Evolutionary conservation across 495 filamentous ascomycete species (phyloP), one percentile per base, ranked within the genome.

Genomic region (Hypoxylon cercidicola): DNA sequence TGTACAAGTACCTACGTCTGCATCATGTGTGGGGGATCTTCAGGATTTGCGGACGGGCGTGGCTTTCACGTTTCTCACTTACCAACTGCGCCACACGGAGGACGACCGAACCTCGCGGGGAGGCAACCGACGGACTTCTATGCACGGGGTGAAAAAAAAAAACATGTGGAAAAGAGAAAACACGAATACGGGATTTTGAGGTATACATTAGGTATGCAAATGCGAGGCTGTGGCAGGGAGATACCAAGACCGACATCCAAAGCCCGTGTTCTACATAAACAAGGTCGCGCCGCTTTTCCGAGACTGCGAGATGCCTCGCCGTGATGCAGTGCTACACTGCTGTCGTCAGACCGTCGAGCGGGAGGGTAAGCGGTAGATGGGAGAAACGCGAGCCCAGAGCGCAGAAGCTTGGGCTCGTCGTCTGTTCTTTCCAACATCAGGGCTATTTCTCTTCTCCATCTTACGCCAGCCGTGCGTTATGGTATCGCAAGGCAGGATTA

Each of bases 211-310:
- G 9, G 12, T 16, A 43, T 10, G 40, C 45, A 25, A 15, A 47
- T 52, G 63, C 51, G 61, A 28, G 56, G 63, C 50, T 55, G 46
- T 44, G 62, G 62, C 66, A 19, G 47, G 48, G 23, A 60, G 66
- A 19, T 43, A 43, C n/a, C 5, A 1, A 41, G 52, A 54, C 56
- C 44, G 54, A 49, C 62, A 52, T 15, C 45, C 5, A 21, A 25
- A 55, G 37, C 51, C 16, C 35, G 40, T 55, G 50, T 20, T 7
- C 15, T 35, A 51, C 37, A 39, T 45, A 32, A 60, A 19, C 34
- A 49, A 13, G 37, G 45, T 11, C 45, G 23, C 21, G 49, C 49
- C 16, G 25, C 15, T 23, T 52, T 7, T 52, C 48, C 54, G 40
- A 64, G 50, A 50, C 39, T 40, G 16, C 46, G n/a, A 16, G 18